A percentile compares a stretch with the other conserved stretches of the same genome.
These are phyloP conservation scores for Entomortierella beljakovae DNA, from an alignment of 192 early-diverging fungal genomes.

Conservation along the genomic window DNA sequence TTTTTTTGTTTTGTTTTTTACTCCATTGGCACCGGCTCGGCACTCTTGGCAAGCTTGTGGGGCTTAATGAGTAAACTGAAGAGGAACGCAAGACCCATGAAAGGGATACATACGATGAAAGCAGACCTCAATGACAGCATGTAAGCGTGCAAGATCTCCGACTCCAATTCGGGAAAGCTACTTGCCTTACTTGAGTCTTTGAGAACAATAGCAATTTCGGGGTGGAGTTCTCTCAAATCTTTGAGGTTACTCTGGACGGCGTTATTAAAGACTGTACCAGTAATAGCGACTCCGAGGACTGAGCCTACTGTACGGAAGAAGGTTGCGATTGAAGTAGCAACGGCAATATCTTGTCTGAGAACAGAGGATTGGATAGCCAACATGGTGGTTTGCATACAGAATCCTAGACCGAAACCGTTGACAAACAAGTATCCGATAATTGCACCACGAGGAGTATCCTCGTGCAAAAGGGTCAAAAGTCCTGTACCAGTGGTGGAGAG, in stretches of 20 bases:
- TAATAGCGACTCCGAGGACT: conserved; percentile 55
- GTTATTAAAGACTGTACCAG: conserved; percentile 55
- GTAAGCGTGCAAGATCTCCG: conserved; percentile 59
- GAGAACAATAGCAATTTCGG: conserved; percentile 10
- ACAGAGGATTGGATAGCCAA: conserved; percentile 79
- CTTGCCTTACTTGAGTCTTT: conserved; percentile 47
- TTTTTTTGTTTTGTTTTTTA: conserved; percentile 13
- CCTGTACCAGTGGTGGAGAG: conserved; percentile 69
- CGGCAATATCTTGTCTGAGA: conserved; percentile 66
- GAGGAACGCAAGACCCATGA: conserved; percentile 60
- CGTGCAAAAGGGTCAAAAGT: conserved; percentile 66
- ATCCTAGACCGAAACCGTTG: conserved; percentile 80
- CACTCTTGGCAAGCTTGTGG: conserved; percentile 25
- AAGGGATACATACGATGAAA: conserved; percentile 62
- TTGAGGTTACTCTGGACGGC: conserved; percentile 44
- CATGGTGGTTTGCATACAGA: conserved; percentile 73
- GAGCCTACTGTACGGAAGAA: conserved; percentile 67
- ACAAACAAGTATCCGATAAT: conserved; percentile 74
- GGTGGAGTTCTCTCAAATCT: conserved; percentile 2
- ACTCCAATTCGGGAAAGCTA: conserved; percentile 45
- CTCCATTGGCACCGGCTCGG: conserved; percentile 18
- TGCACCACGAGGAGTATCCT: conserved; percentile 55
- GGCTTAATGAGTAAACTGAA: conserved; percentile 55
- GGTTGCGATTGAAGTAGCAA: conserved; percentile 69
- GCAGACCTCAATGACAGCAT: conserved; percentile 59